Evolutionary conservation across 495 filamentous ascomycete species (phyloP).

Genomic region (Zalerion maritima): DNA sequence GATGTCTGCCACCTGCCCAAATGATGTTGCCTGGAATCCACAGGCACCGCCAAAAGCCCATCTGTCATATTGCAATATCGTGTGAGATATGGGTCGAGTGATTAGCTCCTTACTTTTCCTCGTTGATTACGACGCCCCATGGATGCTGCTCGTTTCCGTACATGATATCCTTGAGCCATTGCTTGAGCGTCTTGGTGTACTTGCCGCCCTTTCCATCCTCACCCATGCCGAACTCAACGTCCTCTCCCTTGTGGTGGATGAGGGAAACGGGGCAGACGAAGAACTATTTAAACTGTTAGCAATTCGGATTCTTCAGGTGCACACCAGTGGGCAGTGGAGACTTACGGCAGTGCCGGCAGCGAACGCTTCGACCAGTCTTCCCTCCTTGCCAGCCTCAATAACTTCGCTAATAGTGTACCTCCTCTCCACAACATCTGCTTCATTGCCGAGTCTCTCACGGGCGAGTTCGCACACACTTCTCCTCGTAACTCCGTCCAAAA

Average conservation of each 20-base stretch:
- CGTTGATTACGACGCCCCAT: slow-evolving; percentile 64
- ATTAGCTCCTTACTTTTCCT: slow-evolving; percentile 22
- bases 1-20: too few relatives aligned
- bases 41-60: too few relatives aligned
- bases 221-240: slow-evolving; percentile 50
- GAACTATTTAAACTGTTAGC: slow-evolving; percentile 31
- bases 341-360: slow-evolving; percentile 75
- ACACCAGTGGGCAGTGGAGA: slow-evolving; percentile 7
- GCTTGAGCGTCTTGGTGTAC: slow-evolving; percentile 58
- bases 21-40: too few relatives aligned
- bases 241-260: slow-evolving; percentile 57
- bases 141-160: slow-evolving; percentile 67
- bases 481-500: slow-evolving; percentile 74
- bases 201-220: slow-evolving; percentile 41
- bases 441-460: slow-evolving; percentile 42
- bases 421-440: slow-evolving; percentile 61
- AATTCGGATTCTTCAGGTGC: background rate
- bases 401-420: slow-evolving; percentile 71
- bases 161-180: slow-evolving; percentile 73
- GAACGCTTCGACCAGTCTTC: slow-evolving; percentile 70
- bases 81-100: too few relatives aligned
- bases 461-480: slow-evolving; percentile 61
- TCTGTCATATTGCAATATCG: too few relatives aligned
- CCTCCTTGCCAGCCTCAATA: slow-evolving; percentile 55
- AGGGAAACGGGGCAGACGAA: slow-evolving; percentile 64